These are phyloP conservation scores for Hyphodiscus hymeniophilus DNA, from an alignment of 495 filamentous ascomycete genomes.

Conservation along the genomic window DNA sequence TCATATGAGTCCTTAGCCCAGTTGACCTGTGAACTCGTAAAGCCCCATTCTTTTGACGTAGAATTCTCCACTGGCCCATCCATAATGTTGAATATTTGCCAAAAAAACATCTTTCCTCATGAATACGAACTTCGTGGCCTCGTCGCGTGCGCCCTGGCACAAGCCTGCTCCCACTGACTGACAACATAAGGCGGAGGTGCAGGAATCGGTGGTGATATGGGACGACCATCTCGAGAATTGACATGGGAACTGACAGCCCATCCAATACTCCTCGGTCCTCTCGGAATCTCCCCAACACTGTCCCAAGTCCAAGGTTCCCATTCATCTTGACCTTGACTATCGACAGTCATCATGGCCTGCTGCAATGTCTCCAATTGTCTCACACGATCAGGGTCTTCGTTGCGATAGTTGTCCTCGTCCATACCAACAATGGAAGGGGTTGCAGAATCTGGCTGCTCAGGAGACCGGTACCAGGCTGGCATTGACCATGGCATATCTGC, in stretches of 20 bases:
- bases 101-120: constrained; percentile 1
- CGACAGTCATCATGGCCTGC: constrained; percentile 47
- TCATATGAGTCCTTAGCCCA: no score
- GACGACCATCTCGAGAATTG: constrained; percentile 9
- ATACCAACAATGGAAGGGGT: constrained; percentile 2
- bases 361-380: constrained; percentile 40
- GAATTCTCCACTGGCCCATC: no score
- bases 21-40: no score
- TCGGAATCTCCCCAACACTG: constrained; percentile 14
- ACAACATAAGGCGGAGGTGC: constrained; percentile 15
- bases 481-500: constrained; percentile 21
- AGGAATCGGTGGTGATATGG: background rate
- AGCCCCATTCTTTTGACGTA: no score
- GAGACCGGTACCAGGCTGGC: constrained; percentile 15
- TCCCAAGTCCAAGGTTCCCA: constrained; percentile 19
- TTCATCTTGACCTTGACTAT: constrained; percentile 21
- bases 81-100: no score
- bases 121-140: constrained; percentile 12
- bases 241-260: constrained; percentile 21
- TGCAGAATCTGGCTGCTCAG: background rate
- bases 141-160: background rate
- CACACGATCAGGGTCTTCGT: constrained; percentile 22
- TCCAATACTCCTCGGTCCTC: constrained; percentile 19
- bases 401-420: constrained; percentile 6
- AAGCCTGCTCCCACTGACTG: constrained; percentile 12